These are phyloP conservation scores for Starmera caribaea DNA, from an alignment of 805 yeast species.

Conservation along the genomic window DNA sequence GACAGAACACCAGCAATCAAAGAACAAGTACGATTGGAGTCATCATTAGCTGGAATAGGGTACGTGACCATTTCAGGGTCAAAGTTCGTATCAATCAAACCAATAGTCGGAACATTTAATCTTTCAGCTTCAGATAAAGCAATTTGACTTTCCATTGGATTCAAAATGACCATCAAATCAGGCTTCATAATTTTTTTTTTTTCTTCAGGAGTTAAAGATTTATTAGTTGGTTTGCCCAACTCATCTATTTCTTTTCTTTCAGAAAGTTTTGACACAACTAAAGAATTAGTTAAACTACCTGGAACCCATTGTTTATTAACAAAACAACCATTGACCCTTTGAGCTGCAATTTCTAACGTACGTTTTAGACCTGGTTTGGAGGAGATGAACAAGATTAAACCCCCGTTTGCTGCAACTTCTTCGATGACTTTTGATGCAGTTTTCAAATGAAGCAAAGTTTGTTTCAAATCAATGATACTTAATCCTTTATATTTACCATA, in stretches of 20 bases:
- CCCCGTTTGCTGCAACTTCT: slow-evolving; percentile 78
- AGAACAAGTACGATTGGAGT: slow-evolving; percentile 71
- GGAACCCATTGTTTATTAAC: slow-evolving; percentile 88
- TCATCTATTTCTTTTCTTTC: slow-evolving; percentile 70
- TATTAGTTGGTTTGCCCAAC: slow-evolving; percentile 56
- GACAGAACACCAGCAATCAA: slow-evolving; percentile 76
- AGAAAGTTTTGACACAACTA: slow-evolving; percentile 49
- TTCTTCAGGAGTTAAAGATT: slow-evolving; percentile 43
- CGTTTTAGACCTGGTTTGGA: slow-evolving; percentile 70
- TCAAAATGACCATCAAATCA: slow-evolving; percentile 76
- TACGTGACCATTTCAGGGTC: slow-evolving; percentile 87
- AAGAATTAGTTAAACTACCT: slow-evolving; percentile 84
- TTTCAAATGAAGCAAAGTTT: slow-evolving; percentile 65
- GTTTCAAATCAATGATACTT: slow-evolving; percentile 82
- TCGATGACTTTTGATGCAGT: slow-evolving; percentile 81
- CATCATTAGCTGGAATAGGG: slow-evolving; percentile 96
- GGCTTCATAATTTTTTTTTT: slow-evolving; percentile 62
- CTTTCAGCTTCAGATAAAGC: slow-evolving; percentile 75
- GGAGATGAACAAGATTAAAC: slow-evolving; percentile 77
- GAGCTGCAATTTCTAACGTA: slow-evolving; percentile 72
- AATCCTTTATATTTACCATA: slow-evolving; percentile 87
- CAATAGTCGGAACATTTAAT: slow-evolving; percentile 84
- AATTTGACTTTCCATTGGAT: slow-evolving; percentile 79
- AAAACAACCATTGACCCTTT: slow-evolving; percentile 67
- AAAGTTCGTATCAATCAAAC: slow-evolving; percentile 87